Conservation (phyloP, 148 eudicot genomes). For the Chenopodium berlandieri region DNA sequence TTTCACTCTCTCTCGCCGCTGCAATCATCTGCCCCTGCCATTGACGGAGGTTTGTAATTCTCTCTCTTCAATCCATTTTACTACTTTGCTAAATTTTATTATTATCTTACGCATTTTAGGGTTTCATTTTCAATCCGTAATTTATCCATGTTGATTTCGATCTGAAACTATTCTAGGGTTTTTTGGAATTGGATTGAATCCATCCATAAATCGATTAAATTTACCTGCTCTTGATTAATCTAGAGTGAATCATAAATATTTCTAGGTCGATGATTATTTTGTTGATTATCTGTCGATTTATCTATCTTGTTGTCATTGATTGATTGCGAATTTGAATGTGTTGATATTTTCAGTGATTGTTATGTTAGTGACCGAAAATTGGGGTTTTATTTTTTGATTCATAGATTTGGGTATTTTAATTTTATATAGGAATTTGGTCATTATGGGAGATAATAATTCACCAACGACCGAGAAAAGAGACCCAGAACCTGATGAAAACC, state of each 20-base stretch:
- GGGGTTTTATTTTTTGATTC: background rate
- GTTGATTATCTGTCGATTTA: no score
- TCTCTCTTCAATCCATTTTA: no score
- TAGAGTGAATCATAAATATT: background rate
- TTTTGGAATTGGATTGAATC: no score
- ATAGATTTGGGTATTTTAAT: conserved; percentile 14
- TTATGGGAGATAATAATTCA: conserved; percentile 43
- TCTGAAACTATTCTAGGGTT: no score
- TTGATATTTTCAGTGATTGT: background rate
- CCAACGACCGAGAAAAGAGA: conserved; percentile 29
- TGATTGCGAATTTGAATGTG: background rate
- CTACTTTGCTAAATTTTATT: no score
- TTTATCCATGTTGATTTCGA: no score
- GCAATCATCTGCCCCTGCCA: no score
- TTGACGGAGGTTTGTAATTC: no score
- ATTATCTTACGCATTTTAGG: no score
- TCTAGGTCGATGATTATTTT: background rate
- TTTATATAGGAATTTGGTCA: background rate
- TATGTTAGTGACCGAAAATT: background rate
- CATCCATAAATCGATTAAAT: background rate
- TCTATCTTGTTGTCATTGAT: background rate
- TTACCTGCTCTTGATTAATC: no score
- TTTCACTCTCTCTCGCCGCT: no score
- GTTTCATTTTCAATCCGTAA: no score
- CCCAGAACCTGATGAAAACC: conserved; percentile 32